phyloP scores from a whole-genome alignment of 306 rosid species.

The Begonia peltatifolia region DNA sequence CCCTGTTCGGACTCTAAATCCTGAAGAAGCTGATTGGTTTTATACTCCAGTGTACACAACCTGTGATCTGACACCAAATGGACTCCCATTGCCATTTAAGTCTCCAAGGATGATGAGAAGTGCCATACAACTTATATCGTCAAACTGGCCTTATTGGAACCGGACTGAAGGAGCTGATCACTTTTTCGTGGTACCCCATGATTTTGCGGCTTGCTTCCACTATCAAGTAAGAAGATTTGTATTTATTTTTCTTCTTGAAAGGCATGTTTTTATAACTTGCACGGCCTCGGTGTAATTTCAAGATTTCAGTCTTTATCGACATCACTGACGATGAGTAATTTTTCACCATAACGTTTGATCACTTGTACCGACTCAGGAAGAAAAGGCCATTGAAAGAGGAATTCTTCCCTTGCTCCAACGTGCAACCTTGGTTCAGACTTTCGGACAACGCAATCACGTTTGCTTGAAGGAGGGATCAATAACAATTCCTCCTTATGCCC shows the following conservation, averaged over 20 bases:
- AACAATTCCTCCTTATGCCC: slow-evolving; percentile 89
- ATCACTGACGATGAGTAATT: not conserved
- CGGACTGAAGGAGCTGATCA: slow-evolving; percentile 94
- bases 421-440: slow-evolving; percentile 87
- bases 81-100: slow-evolving; percentile 94
- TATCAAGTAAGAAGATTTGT: slow-evolving; percentile 49
- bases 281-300: too few relatives aligned
- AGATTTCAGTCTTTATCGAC: not conserved
- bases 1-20: slow-evolving; percentile 91
- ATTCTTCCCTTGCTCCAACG: slow-evolving; percentile 63
- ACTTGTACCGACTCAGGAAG: slow-evolving; percentile 43
- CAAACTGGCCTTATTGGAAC: slow-evolving; percentile 99
- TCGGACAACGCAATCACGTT: slow-evolving; percentile 83
- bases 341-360: not conserved
- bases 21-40: slow-evolving; percentile 99
- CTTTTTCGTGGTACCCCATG: slow-evolving; percentile 93
- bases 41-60: slow-evolving; percentile 94
- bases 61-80: slow-evolving; percentile 94
- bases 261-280: not conserved
- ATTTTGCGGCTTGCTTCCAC: slow-evolving; percentile 96
- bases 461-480: slow-evolving; percentile 78
- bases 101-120: slow-evolving; percentile 99
- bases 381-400: slow-evolving; percentile 86
- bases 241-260: not conserved
- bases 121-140: slow-evolving; percentile 90